Percentiles rank a stretch among this genome's conserved stretches.
phyloP scores from a whole-genome alignment of 2,329 filamentous ascomycete genomes.

The Cercospora zeae-maydis region DNA sequence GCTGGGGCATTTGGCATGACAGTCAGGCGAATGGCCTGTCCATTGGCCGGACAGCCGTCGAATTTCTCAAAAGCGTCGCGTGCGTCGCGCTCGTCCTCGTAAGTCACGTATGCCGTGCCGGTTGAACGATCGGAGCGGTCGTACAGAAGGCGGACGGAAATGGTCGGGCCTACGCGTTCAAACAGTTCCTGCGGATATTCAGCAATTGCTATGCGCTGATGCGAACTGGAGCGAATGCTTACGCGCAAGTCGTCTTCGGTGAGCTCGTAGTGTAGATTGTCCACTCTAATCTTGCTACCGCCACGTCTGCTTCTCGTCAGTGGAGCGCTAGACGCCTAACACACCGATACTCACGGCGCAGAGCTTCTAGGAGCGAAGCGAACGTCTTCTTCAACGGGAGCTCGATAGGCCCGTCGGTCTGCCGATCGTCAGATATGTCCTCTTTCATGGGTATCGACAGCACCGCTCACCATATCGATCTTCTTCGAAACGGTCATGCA shows the following conservation, averaged over 20 bases:
- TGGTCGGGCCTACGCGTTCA: conserved; percentile 67
- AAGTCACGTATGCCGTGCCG: conserved; percentile 79
- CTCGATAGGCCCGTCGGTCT: conserved; percentile 24
- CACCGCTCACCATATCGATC: conserved; percentile 27
- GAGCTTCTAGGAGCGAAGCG: conserved; percentile 21
- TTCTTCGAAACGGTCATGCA: conserved; percentile 55
- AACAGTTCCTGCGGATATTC: conserved; percentile 66
- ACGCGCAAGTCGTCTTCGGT: conserved; percentile 80
- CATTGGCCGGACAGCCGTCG: conserved; percentile 86
- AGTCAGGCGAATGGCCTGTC: conserved; percentile 69
- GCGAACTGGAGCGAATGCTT: conserved; percentile 28
- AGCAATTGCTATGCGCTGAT: background rate
- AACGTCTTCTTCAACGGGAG: conserved; percentile 24
- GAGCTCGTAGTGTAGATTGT: conserved; percentile 90
- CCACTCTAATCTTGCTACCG: conserved; percentile 66
- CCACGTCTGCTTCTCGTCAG: conserved; percentile 21
- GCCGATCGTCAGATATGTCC: background rate
- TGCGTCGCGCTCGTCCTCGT: conserved; percentile 68
- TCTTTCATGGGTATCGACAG: background rate
- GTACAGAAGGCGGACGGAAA: conserved; percentile 68
- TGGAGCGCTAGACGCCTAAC: background rate
- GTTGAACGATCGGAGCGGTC: conserved; percentile 86
- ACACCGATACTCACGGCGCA: conserved; percentile 16
- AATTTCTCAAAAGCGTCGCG: conserved; percentile 72
- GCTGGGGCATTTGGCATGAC: conserved; percentile 56